These are phyloP conservation scores for Myxozyma monticola DNA, from an alignment of 805 yeast species.

Conservation along the genomic window DNA sequence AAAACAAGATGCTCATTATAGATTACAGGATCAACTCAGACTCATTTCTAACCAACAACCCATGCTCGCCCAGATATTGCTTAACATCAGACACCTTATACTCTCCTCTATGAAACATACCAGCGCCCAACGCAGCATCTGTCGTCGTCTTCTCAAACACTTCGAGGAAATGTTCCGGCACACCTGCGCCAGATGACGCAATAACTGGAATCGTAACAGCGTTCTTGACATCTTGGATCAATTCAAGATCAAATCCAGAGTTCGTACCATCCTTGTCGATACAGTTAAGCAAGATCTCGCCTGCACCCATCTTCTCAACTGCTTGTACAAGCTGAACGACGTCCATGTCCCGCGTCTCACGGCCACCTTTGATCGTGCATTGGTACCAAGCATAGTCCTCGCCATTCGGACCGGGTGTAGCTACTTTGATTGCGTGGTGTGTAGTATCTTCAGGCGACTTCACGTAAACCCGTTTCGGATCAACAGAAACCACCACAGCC, in stretches of 20 bases:
- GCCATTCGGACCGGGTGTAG: constrained; percentile 78
- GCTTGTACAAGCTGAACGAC: constrained; percentile 87
- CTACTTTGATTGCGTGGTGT: constrained; percentile 65
- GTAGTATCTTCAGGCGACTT: constrained; percentile 56
- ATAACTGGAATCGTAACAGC: constrained; percentile 88
- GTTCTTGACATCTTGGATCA: constrained; percentile 71
- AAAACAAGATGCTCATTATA: background rate
- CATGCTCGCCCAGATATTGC: constrained; percentile 55
- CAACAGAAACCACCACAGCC: constrained; percentile 98
- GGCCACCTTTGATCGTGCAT: constrained; percentile 95
- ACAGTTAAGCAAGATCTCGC: constrained; percentile 89
- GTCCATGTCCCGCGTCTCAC: constrained; percentile 85
- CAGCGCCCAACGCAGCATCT: constrained; percentile 99
- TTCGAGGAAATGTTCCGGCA: constrained; percentile 83
- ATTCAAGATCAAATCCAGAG: constrained; percentile 87
- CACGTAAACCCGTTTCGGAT: constrained; percentile 86
- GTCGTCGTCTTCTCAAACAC: constrained; percentile 79
- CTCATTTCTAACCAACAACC: constrained; percentile 65
- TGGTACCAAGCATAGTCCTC: constrained; percentile 90
- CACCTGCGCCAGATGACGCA: constrained; percentile 98
- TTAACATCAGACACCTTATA: constrained; percentile 86
- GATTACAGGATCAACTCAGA: constrained; percentile 16
- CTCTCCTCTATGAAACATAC: constrained; percentile 95
- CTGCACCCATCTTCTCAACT: constrained; percentile 92
- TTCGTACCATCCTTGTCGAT: constrained; percentile 97